A percentile compares a stretch with the other conserved stretches of the same genome.
Conservation (phyloP, 208 protist genomes). For the Trypanosoma boissoni region DNA sequence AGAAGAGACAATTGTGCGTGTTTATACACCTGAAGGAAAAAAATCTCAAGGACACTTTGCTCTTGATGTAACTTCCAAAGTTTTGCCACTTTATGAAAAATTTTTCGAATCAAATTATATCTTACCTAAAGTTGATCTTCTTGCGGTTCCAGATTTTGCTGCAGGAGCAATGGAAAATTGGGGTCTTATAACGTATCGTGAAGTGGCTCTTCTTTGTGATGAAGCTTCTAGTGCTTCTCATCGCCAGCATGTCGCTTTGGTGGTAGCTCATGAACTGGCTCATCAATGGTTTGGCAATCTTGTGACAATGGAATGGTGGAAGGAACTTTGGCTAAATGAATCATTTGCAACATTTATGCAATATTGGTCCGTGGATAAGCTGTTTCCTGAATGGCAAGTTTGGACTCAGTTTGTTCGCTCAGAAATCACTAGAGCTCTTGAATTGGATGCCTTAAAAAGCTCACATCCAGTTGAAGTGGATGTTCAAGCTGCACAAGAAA, state of each 20-base stretch:
- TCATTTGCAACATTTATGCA: constrained; percentile 93
- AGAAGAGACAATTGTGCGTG: constrained; percentile 38
- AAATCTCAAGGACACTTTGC: constrained; percentile 59
- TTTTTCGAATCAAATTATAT: constrained; percentile 88
- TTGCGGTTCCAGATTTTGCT: constrained; percentile 94
- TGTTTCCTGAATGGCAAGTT: constrained; percentile 82
- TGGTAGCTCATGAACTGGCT: constrained; percentile 93
- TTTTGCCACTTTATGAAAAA: constrained; percentile 76
- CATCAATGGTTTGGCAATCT: constrained; percentile 99
- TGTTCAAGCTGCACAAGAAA: constrained; percentile 77
- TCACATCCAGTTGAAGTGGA: constrained; percentile 93
- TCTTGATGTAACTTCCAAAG: constrained; percentile 59
- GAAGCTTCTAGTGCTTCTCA: constrained; percentile 40
- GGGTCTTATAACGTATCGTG: constrained; percentile 95
- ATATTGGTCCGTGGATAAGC: constrained; percentile 61
- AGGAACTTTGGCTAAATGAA: constrained; percentile 98
- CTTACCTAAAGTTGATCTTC: constrained; percentile 94
- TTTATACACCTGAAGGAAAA: constrained; percentile 55
- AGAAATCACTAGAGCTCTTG: constrained; percentile 63
- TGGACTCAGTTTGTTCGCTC: constrained; percentile 72
- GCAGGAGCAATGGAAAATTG: constrained; percentile 98
- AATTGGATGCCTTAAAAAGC: constrained; percentile 74
- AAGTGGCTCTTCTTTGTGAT: constrained; percentile 75
- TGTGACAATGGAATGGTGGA: constrained; percentile 98
- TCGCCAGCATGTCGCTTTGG: constrained; percentile 58